Conservation (phyloP, 1,284 basidiomycete species). For the Phylloporus sp. region DNA sequence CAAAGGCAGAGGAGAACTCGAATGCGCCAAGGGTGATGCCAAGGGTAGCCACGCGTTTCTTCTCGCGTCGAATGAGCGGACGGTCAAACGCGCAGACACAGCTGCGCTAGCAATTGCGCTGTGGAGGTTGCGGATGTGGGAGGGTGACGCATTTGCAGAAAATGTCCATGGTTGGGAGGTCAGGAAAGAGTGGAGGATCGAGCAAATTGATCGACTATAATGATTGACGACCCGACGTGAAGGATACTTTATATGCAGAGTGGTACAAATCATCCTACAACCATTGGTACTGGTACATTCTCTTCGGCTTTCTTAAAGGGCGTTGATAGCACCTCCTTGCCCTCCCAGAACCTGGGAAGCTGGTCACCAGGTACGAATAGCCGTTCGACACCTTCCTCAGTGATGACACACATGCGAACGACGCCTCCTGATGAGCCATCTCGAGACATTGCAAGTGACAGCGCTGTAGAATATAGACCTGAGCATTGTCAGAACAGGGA, state of each 20-base stretch:
- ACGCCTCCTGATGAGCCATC: slow-evolving; percentile 98
- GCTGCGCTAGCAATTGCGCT: slow-evolving; percentile 67
- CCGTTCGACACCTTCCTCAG: slow-evolving; percentile 88
- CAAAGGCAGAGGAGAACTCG: neutral
- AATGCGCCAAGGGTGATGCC: slow-evolving; percentile 34
- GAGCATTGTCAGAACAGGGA: neutral
- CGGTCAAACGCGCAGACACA: slow-evolving; percentile 56
- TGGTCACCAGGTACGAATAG: slow-evolving; percentile 95
- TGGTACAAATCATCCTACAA: slow-evolving; percentile 53
- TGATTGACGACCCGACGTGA: neutral
- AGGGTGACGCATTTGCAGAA: slow-evolving; percentile 47
- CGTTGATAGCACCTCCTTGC: slow-evolving; percentile 65
- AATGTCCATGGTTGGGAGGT: slow-evolving; percentile 36
- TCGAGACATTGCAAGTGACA: slow-evolving; percentile 95
- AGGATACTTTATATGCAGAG: slow-evolving; percentile 2
- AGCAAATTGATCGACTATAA: slow-evolving; percentile 10
- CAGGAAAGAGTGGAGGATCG: slow-evolving; percentile 27
- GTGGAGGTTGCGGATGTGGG: slow-evolving; percentile 79
- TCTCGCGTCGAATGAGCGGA: slow-evolving; percentile 55
- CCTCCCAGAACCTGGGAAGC: slow-evolving; percentile 87
- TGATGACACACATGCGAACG: slow-evolving; percentile 97
- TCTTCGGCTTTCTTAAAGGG: slow-evolving; percentile 41
- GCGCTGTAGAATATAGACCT: slow-evolving; percentile 56
- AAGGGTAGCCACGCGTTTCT: slow-evolving; percentile 72
- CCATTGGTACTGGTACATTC: slow-evolving; percentile 56